Evolutionary conservation across 139 green algal species (phyloP).

Genomic region (Nannochloris sp.): DNA sequence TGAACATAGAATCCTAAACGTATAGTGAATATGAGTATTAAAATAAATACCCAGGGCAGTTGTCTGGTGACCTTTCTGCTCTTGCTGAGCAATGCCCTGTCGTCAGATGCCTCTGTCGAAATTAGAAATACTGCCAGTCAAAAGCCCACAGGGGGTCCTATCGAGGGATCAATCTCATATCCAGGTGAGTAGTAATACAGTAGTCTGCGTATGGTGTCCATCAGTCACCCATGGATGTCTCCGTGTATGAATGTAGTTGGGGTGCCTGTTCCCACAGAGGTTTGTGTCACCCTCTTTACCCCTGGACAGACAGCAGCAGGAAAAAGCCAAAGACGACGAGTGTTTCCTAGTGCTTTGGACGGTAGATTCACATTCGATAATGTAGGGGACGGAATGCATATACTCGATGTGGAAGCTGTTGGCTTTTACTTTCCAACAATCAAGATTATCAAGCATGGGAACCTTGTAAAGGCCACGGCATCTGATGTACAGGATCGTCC

Average conservation of each 20-base stretch:
- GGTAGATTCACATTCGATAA: conserved; percentile 28
- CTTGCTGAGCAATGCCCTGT: no score
- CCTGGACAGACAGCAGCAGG: conserved; percentile 16
- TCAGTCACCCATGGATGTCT: no score
- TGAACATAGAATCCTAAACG: no score
- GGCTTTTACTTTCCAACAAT: conserved; percentile 23
- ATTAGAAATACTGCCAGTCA: no score
- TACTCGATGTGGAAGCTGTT: conserved; percentile 16
- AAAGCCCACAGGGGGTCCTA: no score
- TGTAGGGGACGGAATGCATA: conserved; percentile 30
- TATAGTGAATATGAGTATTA: no score
- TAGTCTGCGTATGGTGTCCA: not conserved
- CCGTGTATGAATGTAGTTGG: not conserved
- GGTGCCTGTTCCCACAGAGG: not conserved
- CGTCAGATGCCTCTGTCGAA: no score
- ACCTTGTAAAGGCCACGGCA: not conserved
- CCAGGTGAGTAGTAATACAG: not conserved
- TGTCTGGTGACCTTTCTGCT: no score
- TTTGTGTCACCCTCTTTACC: conserved; percentile 8
- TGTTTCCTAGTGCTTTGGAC: conserved; percentile 12
- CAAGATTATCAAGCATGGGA: not conserved
- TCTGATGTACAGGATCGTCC: not conserved
- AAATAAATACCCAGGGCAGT: no score
- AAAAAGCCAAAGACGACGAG: conserved; percentile 4
- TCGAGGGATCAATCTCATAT: not conserved